phyloP scores from a whole-genome alignment of 116 monocot genomes.

The Papilionanthe hybrid region DNA sequence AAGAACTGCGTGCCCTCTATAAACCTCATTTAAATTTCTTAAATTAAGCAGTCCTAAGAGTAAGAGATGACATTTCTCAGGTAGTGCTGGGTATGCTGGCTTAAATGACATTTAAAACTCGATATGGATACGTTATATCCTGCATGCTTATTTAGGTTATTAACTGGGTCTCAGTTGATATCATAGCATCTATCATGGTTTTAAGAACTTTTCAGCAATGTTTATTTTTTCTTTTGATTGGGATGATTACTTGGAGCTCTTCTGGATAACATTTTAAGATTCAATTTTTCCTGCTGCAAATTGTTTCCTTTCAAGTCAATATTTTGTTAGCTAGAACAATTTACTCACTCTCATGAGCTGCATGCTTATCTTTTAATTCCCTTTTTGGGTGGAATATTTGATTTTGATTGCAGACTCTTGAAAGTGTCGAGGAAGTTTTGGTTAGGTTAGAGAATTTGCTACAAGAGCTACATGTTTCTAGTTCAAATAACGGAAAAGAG shows the following conservation, averaged over 20 bases:
- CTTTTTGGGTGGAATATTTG: background rate
- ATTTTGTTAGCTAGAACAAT: background rate
- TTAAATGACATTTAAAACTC: background rate
- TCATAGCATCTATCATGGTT: background rate
- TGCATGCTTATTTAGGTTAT: background rate
- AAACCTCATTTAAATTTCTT: too few species aligned
- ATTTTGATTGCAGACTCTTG: constrained; percentile 68
- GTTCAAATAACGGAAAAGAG: constrained; percentile 67
- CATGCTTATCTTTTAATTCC: background rate
- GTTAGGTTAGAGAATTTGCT: constrained; percentile 80
- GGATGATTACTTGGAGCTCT: too few species aligned
- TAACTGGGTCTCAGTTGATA: background rate
- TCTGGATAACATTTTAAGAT: too few species aligned
- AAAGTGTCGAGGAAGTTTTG: constrained; percentile 90
- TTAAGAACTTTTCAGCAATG: background rate
- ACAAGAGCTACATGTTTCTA: constrained; percentile 86
- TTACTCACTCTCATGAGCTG: background rate
- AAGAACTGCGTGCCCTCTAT: too few species aligned
- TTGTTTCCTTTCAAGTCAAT: background rate
- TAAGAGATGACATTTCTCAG: too few species aligned
- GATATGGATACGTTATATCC: background rate
- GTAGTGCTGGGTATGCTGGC: too few species aligned
- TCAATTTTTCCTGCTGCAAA: background rate
- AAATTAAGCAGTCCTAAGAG: too few species aligned
- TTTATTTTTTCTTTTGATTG: too few species aligned